These are phyloP conservation scores for Gloeophyllum trabeum DNA, from an alignment of 768 basidiomycete species.

Conservation along the genomic window DNA sequence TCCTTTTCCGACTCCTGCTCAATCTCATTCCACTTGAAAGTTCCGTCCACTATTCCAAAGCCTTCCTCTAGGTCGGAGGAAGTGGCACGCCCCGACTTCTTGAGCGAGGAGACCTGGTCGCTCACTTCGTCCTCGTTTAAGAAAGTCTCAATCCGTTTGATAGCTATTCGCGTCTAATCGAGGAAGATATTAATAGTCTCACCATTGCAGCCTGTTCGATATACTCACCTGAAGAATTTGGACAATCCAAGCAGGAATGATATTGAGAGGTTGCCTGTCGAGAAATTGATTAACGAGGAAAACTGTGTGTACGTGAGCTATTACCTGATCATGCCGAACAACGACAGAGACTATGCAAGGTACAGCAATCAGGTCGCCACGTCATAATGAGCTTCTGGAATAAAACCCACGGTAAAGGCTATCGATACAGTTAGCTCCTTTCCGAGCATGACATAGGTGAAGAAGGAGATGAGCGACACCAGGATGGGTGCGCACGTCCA, in stretches of 20 bases:
- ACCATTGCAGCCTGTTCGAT: too few species aligned
- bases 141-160: slow-evolving; percentile 50
- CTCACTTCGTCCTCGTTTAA: slow-evolving; percentile 53
- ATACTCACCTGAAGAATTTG: slow-evolving; percentile 48
- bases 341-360: slow-evolving; percentile 62
- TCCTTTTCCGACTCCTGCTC: slow-evolving; percentile 20
- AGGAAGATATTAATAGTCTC: too few species aligned
- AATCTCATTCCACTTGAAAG: slow-evolving; percentile 47
- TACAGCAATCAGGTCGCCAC: background rate
- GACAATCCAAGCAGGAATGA: slow-evolving; percentile 73
- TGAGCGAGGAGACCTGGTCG: slow-evolving; percentile 47
- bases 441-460: slow-evolving; percentile 58
- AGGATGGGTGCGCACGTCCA: slow-evolving; percentile 73
- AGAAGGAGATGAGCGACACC: slow-evolving; percentile 74
- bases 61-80: slow-evolving; percentile 17
- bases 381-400: too few species aligned
- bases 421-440: slow-evolving; percentile 66
- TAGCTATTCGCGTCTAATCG: slow-evolving; percentile 44
- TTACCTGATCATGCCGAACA: slow-evolving; percentile 81
- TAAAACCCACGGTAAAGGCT: slow-evolving; percentile 65
- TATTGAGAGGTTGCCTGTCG: slow-evolving; percentile 54
- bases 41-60: slow-evolving; percentile 37
- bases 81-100: slow-evolving; percentile 17
- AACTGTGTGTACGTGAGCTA: slow-evolving; percentile 5
- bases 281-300: background rate